These are phyloP conservation scores for Stachybotrys chartarum DNA, from an alignment of 2,329 filamentous ascomycete species.

Conservation along the genomic window DNA sequence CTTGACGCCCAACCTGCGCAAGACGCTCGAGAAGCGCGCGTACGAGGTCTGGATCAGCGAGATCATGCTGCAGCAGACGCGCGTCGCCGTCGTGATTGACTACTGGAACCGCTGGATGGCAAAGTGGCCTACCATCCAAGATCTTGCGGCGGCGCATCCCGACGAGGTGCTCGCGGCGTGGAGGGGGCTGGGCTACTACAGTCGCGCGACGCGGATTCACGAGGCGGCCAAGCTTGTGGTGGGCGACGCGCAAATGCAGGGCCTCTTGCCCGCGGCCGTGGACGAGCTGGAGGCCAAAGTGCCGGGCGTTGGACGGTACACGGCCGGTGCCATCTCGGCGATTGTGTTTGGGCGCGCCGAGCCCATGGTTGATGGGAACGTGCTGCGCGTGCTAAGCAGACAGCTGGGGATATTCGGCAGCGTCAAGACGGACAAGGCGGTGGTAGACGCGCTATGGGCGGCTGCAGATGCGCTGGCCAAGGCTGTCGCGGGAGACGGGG, in stretches of 20 bases:
- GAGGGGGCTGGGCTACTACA: slow-evolving; percentile 58
- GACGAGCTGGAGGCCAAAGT: slow-evolving; percentile 41
- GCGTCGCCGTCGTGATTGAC: slow-evolving; percentile 52
- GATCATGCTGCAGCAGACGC: slow-evolving; percentile 61
- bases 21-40: slow-evolving; percentile 43
- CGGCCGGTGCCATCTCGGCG: slow-evolving; percentile 53
- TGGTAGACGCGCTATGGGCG: slow-evolving; percentile 49
- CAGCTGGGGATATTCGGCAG: slow-evolving; percentile 52
- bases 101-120: slow-evolving; percentile 58
- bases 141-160: slow-evolving; percentile 43
- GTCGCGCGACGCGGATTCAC: slow-evolving; percentile 53
- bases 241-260: slow-evolving; percentile 29
- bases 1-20: slow-evolving; percentile 22
- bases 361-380: slow-evolving; percentile 59
- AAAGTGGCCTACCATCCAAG: slow-evolving; percentile 51
- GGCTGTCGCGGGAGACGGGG: slow-evolving; percentile 34
- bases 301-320: slow-evolving; percentile 55
- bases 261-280: slow-evolving; percentile 41
- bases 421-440: slow-evolving; percentile 46
- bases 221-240: slow-evolving; percentile 47
- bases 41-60: slow-evolving; percentile 63
- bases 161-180: slow-evolving; percentile 53
- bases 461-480: slow-evolving; percentile 49
- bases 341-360: slow-evolving; percentile 55
- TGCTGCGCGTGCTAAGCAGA: slow-evolving; percentile 51